A percentile compares a stretch with the other conserved stretches of the same genome.
Conservation (phyloP, 1,284 basidiomycete species). For the Athelia sp. region DNA sequence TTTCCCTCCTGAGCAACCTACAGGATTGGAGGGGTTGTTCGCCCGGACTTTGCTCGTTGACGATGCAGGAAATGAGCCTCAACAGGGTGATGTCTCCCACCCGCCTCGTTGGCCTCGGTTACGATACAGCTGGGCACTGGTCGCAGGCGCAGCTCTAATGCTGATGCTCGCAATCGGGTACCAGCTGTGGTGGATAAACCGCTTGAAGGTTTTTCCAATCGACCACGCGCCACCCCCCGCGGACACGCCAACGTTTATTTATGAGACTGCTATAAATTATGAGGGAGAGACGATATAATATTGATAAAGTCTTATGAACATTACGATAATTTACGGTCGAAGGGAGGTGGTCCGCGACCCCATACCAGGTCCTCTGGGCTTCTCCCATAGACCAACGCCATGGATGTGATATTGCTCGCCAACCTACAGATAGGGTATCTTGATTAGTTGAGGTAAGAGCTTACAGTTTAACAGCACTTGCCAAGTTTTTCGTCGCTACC, state of each 20-base stretch:
- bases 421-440: constrained; percentile 26
- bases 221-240: too few species aligned
- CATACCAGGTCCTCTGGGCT: constrained; percentile 13
- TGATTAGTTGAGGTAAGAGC: too few species aligned
- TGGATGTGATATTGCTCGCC: constrained; percentile 79
- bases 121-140: neutral
- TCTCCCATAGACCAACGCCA: constrained; percentile 44
- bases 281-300: neutral
- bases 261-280: too few species aligned
- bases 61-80: constrained; percentile 20
- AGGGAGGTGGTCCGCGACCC: constrained; percentile 15
- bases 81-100: constrained; percentile 10
- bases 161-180: neutral
- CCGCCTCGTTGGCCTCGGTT: neutral
- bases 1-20: constrained; percentile 71
- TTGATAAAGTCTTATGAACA: neutral
- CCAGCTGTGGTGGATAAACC: too few species aligned
- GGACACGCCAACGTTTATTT: too few species aligned
- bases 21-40: constrained; percentile 72
- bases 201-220: too few species aligned
- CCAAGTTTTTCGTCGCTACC: constrained; percentile 70
- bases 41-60: constrained; percentile 58
- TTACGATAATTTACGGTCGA: neutral
- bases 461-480: too few species aligned
- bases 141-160: neutral